Conservation (phyloP, 139 green algal genomes). For the Edaphochlamys debaryana region DNA sequence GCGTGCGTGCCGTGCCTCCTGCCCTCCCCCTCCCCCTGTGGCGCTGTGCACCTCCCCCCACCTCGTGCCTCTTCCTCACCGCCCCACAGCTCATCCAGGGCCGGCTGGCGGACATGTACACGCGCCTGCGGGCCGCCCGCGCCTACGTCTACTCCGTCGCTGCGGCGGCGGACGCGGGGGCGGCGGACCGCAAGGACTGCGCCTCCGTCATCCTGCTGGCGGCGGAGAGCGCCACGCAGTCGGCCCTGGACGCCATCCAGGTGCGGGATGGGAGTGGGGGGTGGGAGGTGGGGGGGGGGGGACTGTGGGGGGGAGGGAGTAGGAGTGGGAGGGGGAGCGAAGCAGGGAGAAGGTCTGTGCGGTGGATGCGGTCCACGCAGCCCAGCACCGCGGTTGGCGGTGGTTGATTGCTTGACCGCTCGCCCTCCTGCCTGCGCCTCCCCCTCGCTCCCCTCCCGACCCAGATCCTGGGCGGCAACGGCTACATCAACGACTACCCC, state of each 20-base stretch:
- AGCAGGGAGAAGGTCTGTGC: too few species aligned
- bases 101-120: conserved; percentile 97
- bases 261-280: conserved; percentile 38
- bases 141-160: conserved; percentile 74
- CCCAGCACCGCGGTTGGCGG: too few species aligned
- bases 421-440: too few species aligned
- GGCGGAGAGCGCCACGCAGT: conserved; percentile 84
- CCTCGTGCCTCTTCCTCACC: background rate
- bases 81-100: conserved; percentile 80
- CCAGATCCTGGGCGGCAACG: conserved; percentile 93
- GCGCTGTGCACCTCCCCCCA: background rate
- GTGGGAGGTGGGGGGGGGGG: background rate
- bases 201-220: conserved; percentile 89
- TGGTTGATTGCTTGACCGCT: too few species aligned
- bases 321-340: background rate
- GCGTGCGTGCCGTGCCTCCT: background rate
- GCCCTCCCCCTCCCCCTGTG: background rate
- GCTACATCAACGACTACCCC: conserved; percentile 94
- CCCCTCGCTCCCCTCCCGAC: background rate
- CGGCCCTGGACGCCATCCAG: conserved; percentile 91
- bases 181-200: conserved; percentile 78
- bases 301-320: background rate
- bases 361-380: too few species aligned
- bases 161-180: conserved; percentile 34
- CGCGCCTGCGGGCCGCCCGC: conserved; percentile 54